Evolutionary conservation across 169 alveolate genomes (phyloP), one percentile per base, ranked within the genome.

Genomic region (Perkinsus chesapeaki): DNA sequence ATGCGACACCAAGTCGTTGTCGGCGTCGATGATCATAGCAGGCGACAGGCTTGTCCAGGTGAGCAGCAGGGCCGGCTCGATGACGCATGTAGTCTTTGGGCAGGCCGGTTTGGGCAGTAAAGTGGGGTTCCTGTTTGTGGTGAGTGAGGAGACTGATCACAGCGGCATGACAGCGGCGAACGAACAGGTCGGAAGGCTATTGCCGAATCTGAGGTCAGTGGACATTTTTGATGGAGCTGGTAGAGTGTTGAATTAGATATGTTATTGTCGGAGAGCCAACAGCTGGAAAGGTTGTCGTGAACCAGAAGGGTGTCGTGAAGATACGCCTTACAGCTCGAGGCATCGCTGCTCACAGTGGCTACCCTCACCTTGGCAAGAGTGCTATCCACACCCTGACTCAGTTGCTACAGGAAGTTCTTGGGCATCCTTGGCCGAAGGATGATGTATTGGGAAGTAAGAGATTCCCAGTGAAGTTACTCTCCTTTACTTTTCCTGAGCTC

Each of bases 261-360:
- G 73, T 91, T 39, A 38, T 91, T 0, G 92, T 91, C 36, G 92
- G 92, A 34, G 92, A 91, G 47, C 92, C 92, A 19, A 91, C 92
- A 3, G 92, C 92, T 3, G 92, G 73, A 3, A 38, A 39, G 37
- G 92, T 91, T 3, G 39, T 91, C 38, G 73, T 39, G 19, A 39
- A 39, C 39, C 92, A 91, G 47, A 91, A 91, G 31, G 92, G 92
- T 16, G 48, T 91, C 9, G 73, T 91, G 48, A 91, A 91, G 47
- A 34, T 91, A 37, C 39, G 47, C 38, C 39, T 91, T 5, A 38
- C 39, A 1, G 39, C 73, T 19, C 9, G n/a, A 39, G 92, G 92
- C 1, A 72, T 91, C 9, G 92, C 92, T 5, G 92, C 92, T 5
- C 92, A 91, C 92, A 39, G 92, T 27, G 48, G 92, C 23, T 91